Evolutionary conservation across 768 basidiomycete species (phyloP).

Genomic region (Collybia nuda): DNA sequence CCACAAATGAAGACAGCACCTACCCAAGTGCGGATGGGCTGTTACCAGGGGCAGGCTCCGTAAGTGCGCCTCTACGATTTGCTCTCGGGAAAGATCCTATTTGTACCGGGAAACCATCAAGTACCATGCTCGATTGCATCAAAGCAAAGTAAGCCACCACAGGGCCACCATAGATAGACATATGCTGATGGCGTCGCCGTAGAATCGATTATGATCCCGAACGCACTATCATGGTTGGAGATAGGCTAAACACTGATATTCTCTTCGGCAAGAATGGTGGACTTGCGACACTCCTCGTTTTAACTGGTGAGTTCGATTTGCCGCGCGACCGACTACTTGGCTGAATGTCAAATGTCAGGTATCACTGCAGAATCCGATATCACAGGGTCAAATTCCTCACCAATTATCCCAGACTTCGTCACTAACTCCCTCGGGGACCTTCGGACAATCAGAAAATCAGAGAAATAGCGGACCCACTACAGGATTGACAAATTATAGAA

Average conservation of each 20-base stretch:
- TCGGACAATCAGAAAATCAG: slow-evolving; percentile 24
- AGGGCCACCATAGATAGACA: not conserved
- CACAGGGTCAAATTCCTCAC: slow-evolving; percentile 65
- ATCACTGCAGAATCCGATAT: slow-evolving; percentile 77
- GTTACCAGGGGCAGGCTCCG: slow-evolving; percentile 83
- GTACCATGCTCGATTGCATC: slow-evolving; percentile 92
- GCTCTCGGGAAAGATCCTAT: slow-evolving; percentile 71
- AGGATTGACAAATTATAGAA: slow-evolving; percentile 3
- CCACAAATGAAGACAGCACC: slow-evolving; percentile 91
- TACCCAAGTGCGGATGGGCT: slow-evolving; percentile 74
- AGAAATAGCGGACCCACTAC: not conserved
- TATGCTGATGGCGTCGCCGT: slow-evolving; percentile 12
- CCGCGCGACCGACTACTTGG: not conserved
- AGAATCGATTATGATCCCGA: slow-evolving; percentile 87
- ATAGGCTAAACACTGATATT: slow-evolving; percentile 95
- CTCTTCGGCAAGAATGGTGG: slow-evolving; percentile 88
- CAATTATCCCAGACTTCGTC: slow-evolving; percentile 80
- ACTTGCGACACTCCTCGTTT: slow-evolving; percentile 82
- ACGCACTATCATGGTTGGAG: slow-evolving; percentile 93
- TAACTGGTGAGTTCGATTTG: slow-evolving; percentile 66
- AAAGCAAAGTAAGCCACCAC: slow-evolving; percentile 49
- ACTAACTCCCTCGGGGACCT: slow-evolving; percentile 84
- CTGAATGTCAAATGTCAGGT: slow-evolving; percentile 41
- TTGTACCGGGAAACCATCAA: slow-evolving; percentile 88
- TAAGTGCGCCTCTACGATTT: slow-evolving; percentile 80